Percentiles rank a stretch among this genome's conserved stretches.
Conservation (phyloP, 2,329 filamentous ascomycete species). For the Xylaria sp. region DNA sequence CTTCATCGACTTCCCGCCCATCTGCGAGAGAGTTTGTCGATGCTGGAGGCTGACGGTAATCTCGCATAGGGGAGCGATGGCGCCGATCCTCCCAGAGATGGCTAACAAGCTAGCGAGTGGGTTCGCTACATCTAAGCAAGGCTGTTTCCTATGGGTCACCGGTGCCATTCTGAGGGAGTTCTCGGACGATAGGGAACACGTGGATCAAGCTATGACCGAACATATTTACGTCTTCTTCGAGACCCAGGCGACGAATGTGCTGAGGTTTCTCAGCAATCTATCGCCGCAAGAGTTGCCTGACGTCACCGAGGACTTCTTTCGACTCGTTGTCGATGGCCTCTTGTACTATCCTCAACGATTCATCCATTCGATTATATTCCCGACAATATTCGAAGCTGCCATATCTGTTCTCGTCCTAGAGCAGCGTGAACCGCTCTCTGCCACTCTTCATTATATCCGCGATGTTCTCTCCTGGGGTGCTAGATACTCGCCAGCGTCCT, state of each 20-base stretch:
- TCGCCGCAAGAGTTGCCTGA: conserved; percentile 73
- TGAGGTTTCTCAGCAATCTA: conserved; percentile 85
- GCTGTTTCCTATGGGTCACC: conserved; percentile 98
- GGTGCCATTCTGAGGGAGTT: conserved; percentile 95
- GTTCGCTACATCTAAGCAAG: conserved; percentile 84
- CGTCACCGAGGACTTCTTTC: conserved; percentile 96
- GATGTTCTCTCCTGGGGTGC: conserved; percentile 89
- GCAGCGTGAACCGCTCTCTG: conserved; percentile 87
- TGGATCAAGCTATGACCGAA: conserved; percentile 78
- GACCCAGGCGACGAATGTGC: conserved; percentile 85
- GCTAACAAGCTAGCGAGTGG: conserved; percentile 86
- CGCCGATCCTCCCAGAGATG: conserved; percentile 79
- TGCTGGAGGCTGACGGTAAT: conserved; percentile 98
- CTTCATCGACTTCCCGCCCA: conserved; percentile 83
- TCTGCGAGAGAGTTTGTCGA: conserved; percentile 89
- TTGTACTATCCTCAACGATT: conserved; percentile 89
- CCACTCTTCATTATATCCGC: conserved; percentile 88
- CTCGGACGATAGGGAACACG: conserved; percentile 83
- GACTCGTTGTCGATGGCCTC: conserved; percentile 85
- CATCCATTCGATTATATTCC: conserved; percentile 76
- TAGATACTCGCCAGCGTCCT: conserved; percentile 67
- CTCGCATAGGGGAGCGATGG: conserved; percentile 88
- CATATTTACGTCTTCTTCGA: conserved; percentile 95
- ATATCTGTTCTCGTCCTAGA: conserved; percentile 85
- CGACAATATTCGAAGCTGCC: conserved; percentile 83